Conservation (phyloP, 2,329 filamentous ascomycete genomes). For the Dothidotthia symphoricarpi region DNA sequence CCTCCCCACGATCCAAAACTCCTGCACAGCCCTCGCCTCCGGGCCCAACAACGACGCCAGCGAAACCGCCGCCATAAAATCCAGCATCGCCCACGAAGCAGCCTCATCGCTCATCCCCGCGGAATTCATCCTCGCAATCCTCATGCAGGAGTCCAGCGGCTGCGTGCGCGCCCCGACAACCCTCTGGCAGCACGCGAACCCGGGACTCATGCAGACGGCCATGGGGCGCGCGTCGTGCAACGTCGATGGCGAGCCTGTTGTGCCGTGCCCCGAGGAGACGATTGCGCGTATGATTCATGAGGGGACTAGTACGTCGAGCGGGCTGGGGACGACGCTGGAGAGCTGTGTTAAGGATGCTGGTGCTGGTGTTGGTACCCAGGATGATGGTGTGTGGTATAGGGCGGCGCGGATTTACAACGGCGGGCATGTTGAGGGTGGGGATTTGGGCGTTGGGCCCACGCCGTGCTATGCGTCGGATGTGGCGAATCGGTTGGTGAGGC, state of each 20-base stretch:
- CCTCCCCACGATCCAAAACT: conserved; percentile 33
- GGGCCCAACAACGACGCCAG: conserved; percentile 40
- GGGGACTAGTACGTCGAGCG: conserved; percentile 43
- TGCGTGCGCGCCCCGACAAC: conserved; percentile 49
- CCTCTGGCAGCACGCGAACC: conserved; percentile 44
- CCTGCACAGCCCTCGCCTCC: conserved; percentile 37
- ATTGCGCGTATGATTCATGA: conserved; percentile 47
- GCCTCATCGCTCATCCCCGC: conserved; percentile 35
- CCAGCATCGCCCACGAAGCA: conserved; percentile 38
- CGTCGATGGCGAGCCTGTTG: conserved; percentile 38
- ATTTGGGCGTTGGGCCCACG: conserved; percentile 45
- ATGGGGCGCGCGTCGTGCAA: conserved; percentile 31
- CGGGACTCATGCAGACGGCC: conserved; percentile 51
- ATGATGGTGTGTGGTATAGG: conserved; percentile 47
- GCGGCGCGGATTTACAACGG: conserved; percentile 54
- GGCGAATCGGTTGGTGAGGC: conserved; percentile 49
- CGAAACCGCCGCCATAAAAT: conserved; percentile 42
- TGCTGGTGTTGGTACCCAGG: conserved; percentile 25
- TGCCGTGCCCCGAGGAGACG: conserved; percentile 41
- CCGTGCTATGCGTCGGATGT: conserved; percentile 54
- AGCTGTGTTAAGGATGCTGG: no score
- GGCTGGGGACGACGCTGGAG: conserved; percentile 45
- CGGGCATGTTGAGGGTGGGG: conserved; percentile 39
- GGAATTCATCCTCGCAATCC: conserved; percentile 47
- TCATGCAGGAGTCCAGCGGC: conserved; percentile 50